A percentile compares a stretch with the other conserved stretches of the same genome.
Conservation (phyloP, 345 rosid genomes). For the Corchorus olitorius region DNA sequence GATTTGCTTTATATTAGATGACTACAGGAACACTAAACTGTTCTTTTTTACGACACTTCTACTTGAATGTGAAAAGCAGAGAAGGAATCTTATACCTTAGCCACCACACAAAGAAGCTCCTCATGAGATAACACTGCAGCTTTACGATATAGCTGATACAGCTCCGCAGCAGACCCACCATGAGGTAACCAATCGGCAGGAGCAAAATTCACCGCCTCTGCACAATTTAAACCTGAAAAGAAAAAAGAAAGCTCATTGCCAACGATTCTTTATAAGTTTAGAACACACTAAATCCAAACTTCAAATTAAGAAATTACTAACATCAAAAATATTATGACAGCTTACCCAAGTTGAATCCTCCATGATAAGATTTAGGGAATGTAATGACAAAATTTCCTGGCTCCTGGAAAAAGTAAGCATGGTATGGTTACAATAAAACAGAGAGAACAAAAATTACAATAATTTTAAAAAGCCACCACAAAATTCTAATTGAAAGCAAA, state of each 20-base stretch:
- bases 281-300: constrained; percentile 6
- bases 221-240: constrained; percentile 88
- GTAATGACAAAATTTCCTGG: constrained; percentile 97
- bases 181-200: constrained; percentile 99
- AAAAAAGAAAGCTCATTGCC: constrained; percentile 8
- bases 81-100: constrained; percentile 51
- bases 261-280: constrained; percentile 6
- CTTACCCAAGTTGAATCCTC: constrained; percentile 97
- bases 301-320: constrained; percentile 16
- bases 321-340: constrained; percentile 13
- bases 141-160: constrained; percentile 79
- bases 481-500: neutral
- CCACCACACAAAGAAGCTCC: constrained; percentile 95
- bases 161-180: constrained; percentile 82
- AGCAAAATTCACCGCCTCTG: constrained; percentile 98
- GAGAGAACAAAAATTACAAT: neutral
- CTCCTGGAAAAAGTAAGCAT: constrained; percentile 57
- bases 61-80: constrained; percentile 1
- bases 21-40: neutral
- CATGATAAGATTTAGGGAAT: constrained; percentile 92
- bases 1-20: neutral
- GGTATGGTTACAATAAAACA: constrained; percentile 6
- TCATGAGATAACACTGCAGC: constrained; percentile 91
- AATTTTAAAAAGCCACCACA: neutral
- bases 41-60: constrained; percentile 6